Conservation (phyloP, 2,329 filamentous ascomycete species). For the Westerdykella sp. region DNA sequence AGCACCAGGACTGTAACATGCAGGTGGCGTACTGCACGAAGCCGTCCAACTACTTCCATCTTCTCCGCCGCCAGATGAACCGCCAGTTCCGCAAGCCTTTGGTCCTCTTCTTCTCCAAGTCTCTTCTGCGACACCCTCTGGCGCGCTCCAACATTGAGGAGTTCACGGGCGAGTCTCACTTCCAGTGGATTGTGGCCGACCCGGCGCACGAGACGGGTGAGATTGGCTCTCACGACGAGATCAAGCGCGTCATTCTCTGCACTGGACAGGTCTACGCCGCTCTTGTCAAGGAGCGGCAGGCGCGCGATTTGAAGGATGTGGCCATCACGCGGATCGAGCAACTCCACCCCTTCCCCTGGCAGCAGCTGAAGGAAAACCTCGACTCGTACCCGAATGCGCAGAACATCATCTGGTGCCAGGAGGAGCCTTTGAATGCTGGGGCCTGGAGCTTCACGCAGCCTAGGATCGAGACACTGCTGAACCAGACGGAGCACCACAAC, state of each 20-base stretch:
- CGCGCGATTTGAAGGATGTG: slow-evolving; percentile 80
- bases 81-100: slow-evolving; percentile 98
- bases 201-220: slow-evolving; percentile 69
- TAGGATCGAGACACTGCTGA: slow-evolving; percentile 91
- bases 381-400: slow-evolving; percentile 96
- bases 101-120: slow-evolving; percentile 97
- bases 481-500: slow-evolving; percentile 87
- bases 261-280: slow-evolving; percentile 89
- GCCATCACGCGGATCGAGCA: slow-evolving; percentile 96
- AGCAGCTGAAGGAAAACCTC: slow-evolving; percentile 91
- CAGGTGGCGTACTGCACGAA: slow-evolving; percentile 98
- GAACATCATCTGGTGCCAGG: slow-evolving; percentile 95
- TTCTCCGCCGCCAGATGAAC: slow-evolving; percentile 95
- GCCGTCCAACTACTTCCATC: slow-evolving; percentile 92
- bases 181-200: slow-evolving; percentile 94
- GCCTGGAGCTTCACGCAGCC: slow-evolving; percentile 97
- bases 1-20: slow-evolving; percentile 99
- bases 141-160: slow-evolving; percentile 86
- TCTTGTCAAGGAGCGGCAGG: slow-evolving; percentile 82
- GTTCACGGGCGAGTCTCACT: slow-evolving; percentile 85
- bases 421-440: slow-evolving; percentile 95
- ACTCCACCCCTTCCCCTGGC: slow-evolving; percentile 98
- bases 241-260: slow-evolving; percentile 92
- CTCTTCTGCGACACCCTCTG: slow-evolving; percentile 86
- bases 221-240: slow-evolving; percentile 75